These are phyloP conservation scores for Sorghum bicolor DNA, from an alignment of 176 grass and related monocot species.

Conservation along the genomic window Sorghum_bicolor_NCBIv3 NC_012871.2:73894001-73894500, in stretches of 20 bases:
- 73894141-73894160: conserved; percentile 36
- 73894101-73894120: conserved; percentile 75
- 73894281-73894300: conserved; percentile 35
- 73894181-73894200: conserved; percentile 17
- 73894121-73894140: conserved; percentile 50
- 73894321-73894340: conserved; percentile 19
- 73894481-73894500: not conserved
- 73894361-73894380: conserved; percentile 35
- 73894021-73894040: conserved; percentile 17
- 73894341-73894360: conserved; percentile 47
- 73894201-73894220: not conserved
- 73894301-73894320: not conserved
- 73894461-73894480: not conserved
- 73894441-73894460: conserved; percentile 21
- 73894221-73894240: conserved; percentile 47
- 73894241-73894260: not conserved
- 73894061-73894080: conserved; percentile 34
- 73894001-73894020: conserved; percentile 41
- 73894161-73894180: conserved; percentile 33
- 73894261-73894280: conserved; percentile 34
- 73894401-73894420: conserved; percentile 21
- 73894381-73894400: conserved; percentile 14
- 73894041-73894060: conserved; percentile 55
- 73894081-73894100: conserved; percentile 84
- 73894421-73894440: conserved; percentile 45